A percentile compares a stretch with the other conserved stretches of the same genome.
Conservation (phyloP, 306 rosid species). For the Benincasa hispida region DNA sequence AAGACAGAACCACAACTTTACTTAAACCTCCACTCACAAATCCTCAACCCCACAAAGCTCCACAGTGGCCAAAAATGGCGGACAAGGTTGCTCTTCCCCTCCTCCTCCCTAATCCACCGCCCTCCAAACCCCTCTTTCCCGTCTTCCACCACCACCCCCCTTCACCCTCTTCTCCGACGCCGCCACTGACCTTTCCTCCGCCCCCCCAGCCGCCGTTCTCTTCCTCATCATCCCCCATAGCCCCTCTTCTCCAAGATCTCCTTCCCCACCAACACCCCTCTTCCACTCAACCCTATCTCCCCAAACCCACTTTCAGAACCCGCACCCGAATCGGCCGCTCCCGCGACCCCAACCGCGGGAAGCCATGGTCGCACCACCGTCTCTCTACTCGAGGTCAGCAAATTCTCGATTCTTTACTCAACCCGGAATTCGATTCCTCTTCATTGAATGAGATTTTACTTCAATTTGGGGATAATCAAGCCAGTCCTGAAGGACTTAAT, state of each 20-base stretch:
- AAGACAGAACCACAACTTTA: not conserved
- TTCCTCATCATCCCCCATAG: slow-evolving; percentile 17
- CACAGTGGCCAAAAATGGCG: slow-evolving; percentile 26
- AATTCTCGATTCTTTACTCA: slow-evolving; percentile 29
- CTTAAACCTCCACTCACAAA: not conserved
- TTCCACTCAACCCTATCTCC: slow-evolving; percentile 4
- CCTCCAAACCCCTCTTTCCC: slow-evolving; percentile 24
- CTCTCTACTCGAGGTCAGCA: slow-evolving; percentile 51
- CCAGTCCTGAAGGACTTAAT: slow-evolving; percentile 6
- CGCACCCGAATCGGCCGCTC: slow-evolving; percentile 46
- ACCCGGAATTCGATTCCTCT: slow-evolving; percentile 29
- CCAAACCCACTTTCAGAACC: slow-evolving; percentile 12
- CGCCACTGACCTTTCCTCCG: not conserved
- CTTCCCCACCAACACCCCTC: slow-evolving; percentile 13
- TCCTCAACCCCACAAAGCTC: not conserved
- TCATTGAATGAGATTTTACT: slow-evolving; percentile 14
- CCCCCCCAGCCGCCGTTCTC: not conserved
- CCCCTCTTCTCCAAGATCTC: slow-evolving; percentile 41
- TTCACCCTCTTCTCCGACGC: slow-evolving; percentile 17
- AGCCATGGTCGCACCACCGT: slow-evolving; percentile 53
- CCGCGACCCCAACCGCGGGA: slow-evolving; percentile 61
- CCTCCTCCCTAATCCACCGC: slow-evolving; percentile 42
- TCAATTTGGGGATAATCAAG: slow-evolving; percentile 21
- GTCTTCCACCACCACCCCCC: slow-evolving; percentile 20
- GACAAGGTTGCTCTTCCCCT: slow-evolving; percentile 43